phyloP scores from a whole-genome alignment of 768 basidiomycete species.

The Pholiota molesta region DNA sequence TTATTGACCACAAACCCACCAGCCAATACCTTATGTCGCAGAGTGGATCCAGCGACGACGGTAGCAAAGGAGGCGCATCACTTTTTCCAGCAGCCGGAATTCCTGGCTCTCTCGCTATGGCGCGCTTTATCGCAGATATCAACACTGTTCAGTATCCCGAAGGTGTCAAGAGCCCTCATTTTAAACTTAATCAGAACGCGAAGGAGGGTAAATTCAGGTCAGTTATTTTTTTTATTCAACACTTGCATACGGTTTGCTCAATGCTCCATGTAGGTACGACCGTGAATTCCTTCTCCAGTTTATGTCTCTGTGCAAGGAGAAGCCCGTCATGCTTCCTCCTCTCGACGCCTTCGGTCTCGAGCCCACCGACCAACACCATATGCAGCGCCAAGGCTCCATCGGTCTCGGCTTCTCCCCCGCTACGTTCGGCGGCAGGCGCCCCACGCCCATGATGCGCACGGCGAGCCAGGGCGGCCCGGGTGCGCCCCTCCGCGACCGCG shows the following conservation, averaged over 20 bases:
- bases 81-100: no score
- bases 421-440: conserved; percentile 47
- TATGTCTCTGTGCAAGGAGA: conserved; percentile 93
- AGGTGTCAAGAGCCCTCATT: conserved; percentile 77
- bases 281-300: conserved; percentile 98
- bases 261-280: conserved; percentile 71
- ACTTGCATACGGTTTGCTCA: neutral
- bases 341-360: conserved; percentile 92
- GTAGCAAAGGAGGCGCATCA: no score
- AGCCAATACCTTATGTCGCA: no score
- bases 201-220: conserved; percentile 91
- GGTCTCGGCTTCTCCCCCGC: conserved; percentile 42
- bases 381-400: conserved; percentile 57
- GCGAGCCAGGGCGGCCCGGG: conserved; percentile 66
- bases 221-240: neutral
- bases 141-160: conserved; percentile 79
- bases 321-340: conserved; percentile 87
- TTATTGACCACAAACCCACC: no score
- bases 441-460: conserved; percentile 65
- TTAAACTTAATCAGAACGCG: conserved; percentile 83
- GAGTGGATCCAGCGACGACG: no score
- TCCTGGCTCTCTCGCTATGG: conserved; percentile 68
- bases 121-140: conserved; percentile 85
- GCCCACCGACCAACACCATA: conserved; percentile 61
- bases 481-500: conserved; percentile 56